Base-by-base conservation (phyloP, 768 basidiomycete species). In the Scleroderma bovista region DNA sequence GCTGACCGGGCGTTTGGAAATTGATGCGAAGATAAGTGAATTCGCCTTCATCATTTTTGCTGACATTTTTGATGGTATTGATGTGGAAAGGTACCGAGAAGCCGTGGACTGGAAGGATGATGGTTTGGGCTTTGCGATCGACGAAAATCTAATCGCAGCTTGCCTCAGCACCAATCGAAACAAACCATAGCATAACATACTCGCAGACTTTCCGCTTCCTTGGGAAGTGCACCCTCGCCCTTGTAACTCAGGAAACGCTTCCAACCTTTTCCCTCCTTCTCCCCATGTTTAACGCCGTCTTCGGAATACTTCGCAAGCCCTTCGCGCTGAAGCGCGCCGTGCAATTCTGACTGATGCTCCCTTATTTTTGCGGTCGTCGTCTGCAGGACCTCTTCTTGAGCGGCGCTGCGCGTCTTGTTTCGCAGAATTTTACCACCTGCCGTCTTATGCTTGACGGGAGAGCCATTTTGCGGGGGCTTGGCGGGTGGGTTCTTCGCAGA, bases 1-100 rank as follows among this genome's bases (percentile, higher is more conserved):
- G 81, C 62, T 97, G 93, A 44, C 96, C 96, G 11, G 96, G 96
- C 0, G 95, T 96, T 67, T 97, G 93, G 73, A 98, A 97, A 69
- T 98, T 98, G 68, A 99, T 93, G 2, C 96, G 83, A 47, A 99
- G 77, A 60, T 90, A 92, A 0, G 93, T 94, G 64, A 85, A 89
- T 45, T 98, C 93, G 6, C 89, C 91, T 68, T 98, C 96, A 55
- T 99, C 95, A 55, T 81, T 96, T 73, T 98, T 98, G 74, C 88
- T 93, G 26, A 87, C 89, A 63, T 95, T 98, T 72, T 99, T 98
- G 56, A 99, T 92, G 2, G 93, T 93, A 62, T 95, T 95, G 70
- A 98, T 94, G 64, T 99, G 96, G 75, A 95, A 97, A 0, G 95
- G 93, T 0, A 95, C 93, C 0, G 93, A 92, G 59, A 87, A 97